phyloP scores from a whole-genome alignment of 129 eudicot species.

The Heracleum sosnowskyi region DNA sequence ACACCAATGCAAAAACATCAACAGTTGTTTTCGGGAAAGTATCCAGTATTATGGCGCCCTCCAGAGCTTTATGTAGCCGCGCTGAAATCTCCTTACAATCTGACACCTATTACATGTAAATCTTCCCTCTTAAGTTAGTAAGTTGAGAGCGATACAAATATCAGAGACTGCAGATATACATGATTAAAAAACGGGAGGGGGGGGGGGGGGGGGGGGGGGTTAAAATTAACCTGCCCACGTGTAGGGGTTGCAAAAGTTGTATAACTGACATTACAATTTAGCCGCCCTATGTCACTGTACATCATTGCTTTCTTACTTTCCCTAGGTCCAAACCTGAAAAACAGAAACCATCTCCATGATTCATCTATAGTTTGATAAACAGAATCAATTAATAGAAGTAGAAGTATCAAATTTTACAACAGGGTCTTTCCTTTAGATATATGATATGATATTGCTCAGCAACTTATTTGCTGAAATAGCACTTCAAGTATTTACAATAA shows the following conservation, averaged over 20 bases:
- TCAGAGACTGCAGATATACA: not conserved
- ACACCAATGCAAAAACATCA: slow-evolving; percentile 93
- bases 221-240: slow-evolving; percentile 61
- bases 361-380: not conserved
- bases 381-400: not conserved
- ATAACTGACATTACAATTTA: slow-evolving; percentile 88
- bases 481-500: not conserved
- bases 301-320: slow-evolving; percentile 98
- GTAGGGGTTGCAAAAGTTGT: slow-evolving; percentile 75
- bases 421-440: not conserved
- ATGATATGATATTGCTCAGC: not conserved
- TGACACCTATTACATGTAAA: slow-evolving; percentile 38
- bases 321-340: slow-evolving; percentile 89
- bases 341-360: slow-evolving; percentile 16
- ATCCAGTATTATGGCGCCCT: slow-evolving; percentile 82
- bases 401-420: not conserved
- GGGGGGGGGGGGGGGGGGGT: not conserved
- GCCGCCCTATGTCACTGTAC: slow-evolving; percentile 84
- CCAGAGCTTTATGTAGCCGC: slow-evolving; percentile 83
- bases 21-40: slow-evolving; percentile 92
- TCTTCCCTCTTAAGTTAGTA: not conserved
- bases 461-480: not conserved
- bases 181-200: not conserved
- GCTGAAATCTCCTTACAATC: slow-evolving; percentile 80
- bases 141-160: not conserved